These are phyloP conservation scores for Blumeria hordei DNA, from an alignment of 2,329 filamentous ascomycete species.

Conservation along the genomic window DNA sequence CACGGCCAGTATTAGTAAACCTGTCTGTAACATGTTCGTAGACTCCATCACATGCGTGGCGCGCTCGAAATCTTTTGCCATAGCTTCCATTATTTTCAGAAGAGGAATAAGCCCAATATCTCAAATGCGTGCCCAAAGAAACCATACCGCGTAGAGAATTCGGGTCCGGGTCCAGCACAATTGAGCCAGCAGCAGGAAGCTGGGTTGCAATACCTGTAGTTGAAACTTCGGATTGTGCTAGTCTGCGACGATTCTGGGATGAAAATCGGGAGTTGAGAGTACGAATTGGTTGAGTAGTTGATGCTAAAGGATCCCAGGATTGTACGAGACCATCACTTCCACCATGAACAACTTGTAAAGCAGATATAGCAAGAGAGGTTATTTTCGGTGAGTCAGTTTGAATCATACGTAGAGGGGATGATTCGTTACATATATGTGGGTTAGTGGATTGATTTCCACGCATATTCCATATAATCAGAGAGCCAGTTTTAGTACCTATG, in stretches of 20 bases:
- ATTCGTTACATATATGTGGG: constrained; percentile 27
- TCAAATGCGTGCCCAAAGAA: constrained; percentile 63
- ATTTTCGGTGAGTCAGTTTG: constrained; percentile 79
- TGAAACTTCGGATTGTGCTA: constrained; percentile 40
- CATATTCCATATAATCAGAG: constrained; percentile 66
- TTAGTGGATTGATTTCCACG: constrained; percentile 36
- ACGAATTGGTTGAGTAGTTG: constrained; percentile 50
- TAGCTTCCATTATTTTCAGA: constrained; percentile 45
- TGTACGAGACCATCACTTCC: constrained; percentile 89
- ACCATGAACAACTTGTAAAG: constrained; percentile 74
- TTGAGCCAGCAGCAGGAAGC: constrained; percentile 60
- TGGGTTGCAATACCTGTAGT: constrained; percentile 45
- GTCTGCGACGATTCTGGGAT: constrained; percentile 56
- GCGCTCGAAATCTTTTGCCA: constrained; percentile 53
- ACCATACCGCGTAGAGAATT: constrained; percentile 68
- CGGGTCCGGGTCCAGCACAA: constrained; percentile 70
- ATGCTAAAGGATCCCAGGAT: constrained; percentile 87
- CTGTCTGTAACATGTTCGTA: constrained; percentile 31
- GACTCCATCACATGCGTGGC: constrained; percentile 34
- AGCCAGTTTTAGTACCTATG: constrained; percentile 54
- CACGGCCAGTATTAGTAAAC: constrained; percentile 37
- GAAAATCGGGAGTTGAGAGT: constrained; percentile 73
- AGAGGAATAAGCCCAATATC: constrained; percentile 91
- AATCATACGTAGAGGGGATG: constrained; percentile 56
- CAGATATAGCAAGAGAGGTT: constrained; percentile 58